Percentiles rank a stretch among this genome's conserved stretches.
phyloP scores from a whole-genome alignment of 179 eudicot species.

The Carnegiea gigantea region DNA sequence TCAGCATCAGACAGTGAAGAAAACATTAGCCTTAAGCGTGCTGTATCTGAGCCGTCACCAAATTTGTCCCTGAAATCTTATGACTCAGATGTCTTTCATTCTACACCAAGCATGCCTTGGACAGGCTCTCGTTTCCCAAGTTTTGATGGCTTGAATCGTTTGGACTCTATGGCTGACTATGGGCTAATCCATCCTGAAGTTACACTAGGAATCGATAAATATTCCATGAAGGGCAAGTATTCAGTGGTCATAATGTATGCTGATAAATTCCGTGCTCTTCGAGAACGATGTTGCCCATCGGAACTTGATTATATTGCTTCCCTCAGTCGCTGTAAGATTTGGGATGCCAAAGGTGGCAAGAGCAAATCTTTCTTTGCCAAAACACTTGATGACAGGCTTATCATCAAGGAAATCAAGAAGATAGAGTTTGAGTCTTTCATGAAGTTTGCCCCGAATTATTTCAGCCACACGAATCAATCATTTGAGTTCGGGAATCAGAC shows the following conservation, averaged over 20 bases:
- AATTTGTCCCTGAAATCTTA: conserved; percentile 46
- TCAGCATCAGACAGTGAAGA: conserved; percentile 31
- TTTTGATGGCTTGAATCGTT: conserved; percentile 50
- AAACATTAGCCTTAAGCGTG: conserved; percentile 38
- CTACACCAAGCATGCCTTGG: conserved; percentile 45
- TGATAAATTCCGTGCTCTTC: conserved; percentile 59
- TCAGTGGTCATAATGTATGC: conserved; percentile 72
- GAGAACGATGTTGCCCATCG: conserved; percentile 70
- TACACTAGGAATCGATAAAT: conserved; percentile 55
- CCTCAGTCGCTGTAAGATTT: conserved; percentile 79
- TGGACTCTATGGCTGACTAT: conserved; percentile 51
- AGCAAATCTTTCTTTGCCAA: conserved; percentile 85
- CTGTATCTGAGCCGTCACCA: conserved; percentile 46
- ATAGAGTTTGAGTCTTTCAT: conserved; percentile 76
- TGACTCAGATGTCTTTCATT: conserved; percentile 50
- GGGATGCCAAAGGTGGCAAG: conserved; percentile 99
- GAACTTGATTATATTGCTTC: conserved; percentile 89
- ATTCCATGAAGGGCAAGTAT: conserved; percentile 57
- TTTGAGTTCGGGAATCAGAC: conserved; percentile 70
- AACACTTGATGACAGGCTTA: conserved; percentile 82
- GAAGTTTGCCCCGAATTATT: conserved; percentile 70
- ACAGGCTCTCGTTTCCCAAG: conserved; percentile 53
- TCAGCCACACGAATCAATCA: conserved; percentile 65
- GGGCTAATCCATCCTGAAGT: conserved; percentile 58
- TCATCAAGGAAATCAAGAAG: conserved; percentile 86